Percentiles rank a stretch among this genome's conserved stretches.
These are phyloP conservation scores for Ocimum tenuiflorum DNA, from an alignment of 257 asterid species.

Conservation along the genomic window DNA sequence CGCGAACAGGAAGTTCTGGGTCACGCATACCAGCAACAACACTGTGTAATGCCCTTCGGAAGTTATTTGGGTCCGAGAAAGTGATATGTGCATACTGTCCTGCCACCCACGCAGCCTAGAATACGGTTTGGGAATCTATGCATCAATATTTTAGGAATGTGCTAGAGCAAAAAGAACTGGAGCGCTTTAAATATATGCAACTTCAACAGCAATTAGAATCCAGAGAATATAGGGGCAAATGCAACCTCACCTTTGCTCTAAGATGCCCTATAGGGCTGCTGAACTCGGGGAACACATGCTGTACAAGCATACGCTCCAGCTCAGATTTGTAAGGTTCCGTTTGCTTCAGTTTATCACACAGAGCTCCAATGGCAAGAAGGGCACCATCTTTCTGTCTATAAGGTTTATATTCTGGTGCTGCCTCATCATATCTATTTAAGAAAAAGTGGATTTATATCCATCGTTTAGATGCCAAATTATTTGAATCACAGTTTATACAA, in stretches of 20 bases:
- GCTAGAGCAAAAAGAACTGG: background rate
- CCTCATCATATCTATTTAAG: conserved; percentile 61
- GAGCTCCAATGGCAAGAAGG: conserved; percentile 91
- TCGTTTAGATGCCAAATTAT: background rate
- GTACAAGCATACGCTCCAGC: conserved; percentile 92
- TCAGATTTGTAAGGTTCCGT: conserved; percentile 89
- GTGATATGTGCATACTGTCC: conserved; percentile 93
- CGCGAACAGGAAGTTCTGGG: conserved; percentile 95
- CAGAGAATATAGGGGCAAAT: background rate
- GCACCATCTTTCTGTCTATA: conserved; percentile 96
- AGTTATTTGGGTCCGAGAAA: conserved; percentile 77
- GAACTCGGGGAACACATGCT: conserved; percentile 91
- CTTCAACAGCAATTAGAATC: conserved; percentile 5
- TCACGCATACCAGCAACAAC: conserved; percentile 99
- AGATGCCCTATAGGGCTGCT: conserved; percentile 87
- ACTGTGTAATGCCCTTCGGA: conserved; percentile 74
- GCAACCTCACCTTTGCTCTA: conserved; percentile 83
- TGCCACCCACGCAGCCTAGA: conserved; percentile 99
- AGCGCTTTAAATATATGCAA: background rate
- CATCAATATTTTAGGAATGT: background rate
- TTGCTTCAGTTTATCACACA: conserved; percentile 89
- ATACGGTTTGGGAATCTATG: conserved; percentile 2
- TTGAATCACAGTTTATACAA: background rate
- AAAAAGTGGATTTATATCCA: conserved; percentile 5
- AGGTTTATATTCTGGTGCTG: conserved; percentile 61